Conservation (phyloP, 129 eudicot genomes). For the Arctium minus region DNA sequence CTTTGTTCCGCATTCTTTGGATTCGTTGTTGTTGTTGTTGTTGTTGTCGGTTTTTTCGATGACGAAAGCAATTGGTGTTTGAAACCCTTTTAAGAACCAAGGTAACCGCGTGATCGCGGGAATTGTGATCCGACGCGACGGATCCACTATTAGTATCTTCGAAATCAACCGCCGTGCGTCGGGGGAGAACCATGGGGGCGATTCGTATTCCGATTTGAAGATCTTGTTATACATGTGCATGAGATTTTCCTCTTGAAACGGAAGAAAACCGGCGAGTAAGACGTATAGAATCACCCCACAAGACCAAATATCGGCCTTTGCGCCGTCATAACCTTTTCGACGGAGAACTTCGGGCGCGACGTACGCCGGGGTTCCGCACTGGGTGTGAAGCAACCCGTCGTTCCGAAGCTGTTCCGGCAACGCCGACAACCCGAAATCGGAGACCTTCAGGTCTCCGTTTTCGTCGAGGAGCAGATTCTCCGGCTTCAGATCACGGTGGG, state of each 20-base stretch:
- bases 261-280: slow-evolving; percentile 69
- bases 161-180: slow-evolving; percentile 65
- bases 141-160: slow-evolving; percentile 59
- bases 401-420: slow-evolving; percentile 65
- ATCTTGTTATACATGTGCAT: slow-evolving; percentile 75
- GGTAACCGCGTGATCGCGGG: slow-evolving; percentile 60
- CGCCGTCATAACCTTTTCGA: slow-evolving; percentile 83
- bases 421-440: slow-evolving; percentile 85
- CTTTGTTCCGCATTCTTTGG: neutral
- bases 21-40: neutral
- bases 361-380: slow-evolving; percentile 92
- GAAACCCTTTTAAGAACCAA: slow-evolving; percentile 67
- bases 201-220: slow-evolving; percentile 65
- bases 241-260: slow-evolving; percentile 72
- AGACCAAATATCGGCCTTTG: slow-evolving; percentile 77
- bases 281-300: slow-evolving; percentile 84
- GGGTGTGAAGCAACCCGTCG: slow-evolving; percentile 78
- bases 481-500: slow-evolving; percentile 79
- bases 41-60: slow-evolving; percentile 7
- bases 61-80: slow-evolving; percentile 25
- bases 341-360: slow-evolving; percentile 90
- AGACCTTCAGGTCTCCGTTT: slow-evolving; percentile 51
- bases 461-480: slow-evolving; percentile 72
- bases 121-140: slow-evolving; percentile 50
- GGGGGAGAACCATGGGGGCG: slow-evolving; percentile 73